Conservation (phyloP, 176 grass and related monocot genomes). For the Calamus simplicifolius region DNA sequence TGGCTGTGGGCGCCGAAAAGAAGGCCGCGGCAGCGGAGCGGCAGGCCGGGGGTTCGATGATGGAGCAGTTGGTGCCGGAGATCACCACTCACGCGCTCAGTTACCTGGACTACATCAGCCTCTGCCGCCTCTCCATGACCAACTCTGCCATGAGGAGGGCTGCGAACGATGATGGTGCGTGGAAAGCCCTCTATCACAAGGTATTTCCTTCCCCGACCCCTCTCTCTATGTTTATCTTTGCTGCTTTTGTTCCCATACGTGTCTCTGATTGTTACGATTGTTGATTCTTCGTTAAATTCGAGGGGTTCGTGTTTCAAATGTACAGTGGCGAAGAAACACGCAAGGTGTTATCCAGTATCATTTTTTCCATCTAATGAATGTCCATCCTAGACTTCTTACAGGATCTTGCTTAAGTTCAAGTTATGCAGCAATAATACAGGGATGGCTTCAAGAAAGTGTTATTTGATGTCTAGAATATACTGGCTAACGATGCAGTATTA, state of each 20-base stretch:
- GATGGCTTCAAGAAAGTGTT: no score
- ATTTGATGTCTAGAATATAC: no score
- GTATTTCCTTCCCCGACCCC: background rate
- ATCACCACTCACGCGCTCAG: conserved; percentile 94
- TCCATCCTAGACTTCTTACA: no score
- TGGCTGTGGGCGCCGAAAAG: conserved; percentile 26
- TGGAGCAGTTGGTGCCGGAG: conserved; percentile 98
- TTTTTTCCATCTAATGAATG: no score
- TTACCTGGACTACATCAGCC: conserved; percentile 90
- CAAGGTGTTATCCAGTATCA: no score
- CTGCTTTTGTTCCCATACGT: background rate
- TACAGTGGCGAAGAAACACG: no score
- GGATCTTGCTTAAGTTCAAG: no score
- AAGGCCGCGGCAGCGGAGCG: background rate
- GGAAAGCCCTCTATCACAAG: conserved; percentile 95
- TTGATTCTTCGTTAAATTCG: no score
- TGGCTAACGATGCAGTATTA: no score
- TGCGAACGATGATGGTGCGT: conserved; percentile 88
- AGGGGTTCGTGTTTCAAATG: no score
- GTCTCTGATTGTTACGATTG: no score
- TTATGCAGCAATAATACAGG: no score
- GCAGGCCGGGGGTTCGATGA: conserved; percentile 61
- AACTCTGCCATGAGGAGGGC: conserved; percentile 94
- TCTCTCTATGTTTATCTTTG: background rate
- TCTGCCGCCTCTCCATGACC: conserved; percentile 95